phyloP scores from a whole-genome alignment of 192 early-diverging fungal species.

The Paraglomus brasilianum region DNA sequence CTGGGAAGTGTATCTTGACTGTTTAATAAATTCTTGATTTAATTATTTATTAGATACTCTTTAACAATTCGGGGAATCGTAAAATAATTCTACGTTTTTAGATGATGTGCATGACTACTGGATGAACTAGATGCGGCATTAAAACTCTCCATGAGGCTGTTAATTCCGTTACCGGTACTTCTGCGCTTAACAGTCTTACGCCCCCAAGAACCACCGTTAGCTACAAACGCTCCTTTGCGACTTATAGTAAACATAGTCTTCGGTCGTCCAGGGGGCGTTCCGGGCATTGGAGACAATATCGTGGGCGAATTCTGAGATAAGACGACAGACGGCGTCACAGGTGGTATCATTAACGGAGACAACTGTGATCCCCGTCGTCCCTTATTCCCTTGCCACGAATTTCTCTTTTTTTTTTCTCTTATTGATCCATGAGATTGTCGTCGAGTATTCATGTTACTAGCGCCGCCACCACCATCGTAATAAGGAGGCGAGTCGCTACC shows the following conservation, averaged over 20 bases:
- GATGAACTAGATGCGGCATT: slow-evolving; percentile 23
- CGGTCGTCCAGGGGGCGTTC: slow-evolving; percentile 19
- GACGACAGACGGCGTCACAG: slow-evolving; percentile 30
- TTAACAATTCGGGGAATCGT: too few species aligned
- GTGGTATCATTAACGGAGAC: slow-evolving; percentile 25
- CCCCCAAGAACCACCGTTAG: slow-evolving; percentile 21
- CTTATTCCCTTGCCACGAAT: slow-evolving; percentile 26
- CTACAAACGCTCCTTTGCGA: slow-evolving; percentile 18
- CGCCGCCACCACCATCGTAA: slow-evolving; percentile 7
- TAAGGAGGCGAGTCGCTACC: slow-evolving; percentile 19
- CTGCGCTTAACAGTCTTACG: slow-evolving; percentile 24
- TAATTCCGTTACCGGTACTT: slow-evolving; percentile 24
- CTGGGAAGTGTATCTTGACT: too few species aligned
- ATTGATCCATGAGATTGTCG: slow-evolving; percentile 22
- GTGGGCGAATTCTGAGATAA: slow-evolving; percentile 27
- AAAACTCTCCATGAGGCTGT: slow-evolving; percentile 22
- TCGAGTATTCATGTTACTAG: background rate
- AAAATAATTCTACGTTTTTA: too few species aligned
- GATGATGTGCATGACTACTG: too few species aligned
- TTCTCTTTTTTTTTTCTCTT: slow-evolving; percentile 27
- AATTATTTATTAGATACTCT: too few species aligned
- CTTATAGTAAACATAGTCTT: slow-evolving; percentile 27
- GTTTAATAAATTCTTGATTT: too few species aligned
- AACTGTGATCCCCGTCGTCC: slow-evolving; percentile 5
- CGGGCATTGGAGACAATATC: slow-evolving; percentile 18